Evolutionary conservation across 331 rosid genomes (phyloP).

Genomic region (Quercus phellos): DNA sequence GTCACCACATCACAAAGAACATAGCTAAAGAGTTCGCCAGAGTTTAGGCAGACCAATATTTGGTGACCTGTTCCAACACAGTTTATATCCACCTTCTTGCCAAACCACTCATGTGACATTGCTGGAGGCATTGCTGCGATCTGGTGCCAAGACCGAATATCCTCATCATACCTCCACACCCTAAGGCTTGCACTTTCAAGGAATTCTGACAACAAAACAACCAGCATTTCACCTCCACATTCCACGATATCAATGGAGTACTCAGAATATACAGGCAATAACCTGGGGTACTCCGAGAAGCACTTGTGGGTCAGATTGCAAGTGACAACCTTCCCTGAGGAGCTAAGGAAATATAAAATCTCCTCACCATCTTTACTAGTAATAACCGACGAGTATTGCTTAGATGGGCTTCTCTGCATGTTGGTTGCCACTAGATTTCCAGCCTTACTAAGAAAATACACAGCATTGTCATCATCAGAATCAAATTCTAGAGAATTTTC

Average conservation of each 20-base stretch:
- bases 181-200: slow-evolving; percentile 72
- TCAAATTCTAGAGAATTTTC: slow-evolving; percentile 41
- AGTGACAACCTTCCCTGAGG: slow-evolving; percentile 64
- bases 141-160: slow-evolving; percentile 59
- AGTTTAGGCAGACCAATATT: slow-evolving; percentile 78
- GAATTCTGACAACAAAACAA: slow-evolving; percentile 75
- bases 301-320: slow-evolving; percentile 59
- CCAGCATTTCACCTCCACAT: slow-evolving; percentile 71
- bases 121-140: slow-evolving; percentile 85
- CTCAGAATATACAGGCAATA: slow-evolving; percentile 74
- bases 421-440: slow-evolving; percentile 84
- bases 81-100: slow-evolving; percentile 87
- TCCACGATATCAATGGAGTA: slow-evolving; percentile 84
- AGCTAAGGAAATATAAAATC: slow-evolving; percentile 63
- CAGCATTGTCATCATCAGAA: slow-evolving; percentile 59
- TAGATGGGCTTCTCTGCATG: slow-evolving; percentile 92
- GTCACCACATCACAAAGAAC: slow-evolving; percentile 53
- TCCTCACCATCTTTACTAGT: slow-evolving; percentile 54
- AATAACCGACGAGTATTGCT: slow-evolving; percentile 82
- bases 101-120: slow-evolving; percentile 86
- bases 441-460: slow-evolving; percentile 79
- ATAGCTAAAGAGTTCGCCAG: slow-evolving; percentile 51
- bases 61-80: slow-evolving; percentile 70
- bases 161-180: slow-evolving; percentile 70
- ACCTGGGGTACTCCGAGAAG: slow-evolving; percentile 74